Conservation (phyloP, 2,329 filamentous ascomycete species). For the Pseudocercospora macadamiae region DNA sequence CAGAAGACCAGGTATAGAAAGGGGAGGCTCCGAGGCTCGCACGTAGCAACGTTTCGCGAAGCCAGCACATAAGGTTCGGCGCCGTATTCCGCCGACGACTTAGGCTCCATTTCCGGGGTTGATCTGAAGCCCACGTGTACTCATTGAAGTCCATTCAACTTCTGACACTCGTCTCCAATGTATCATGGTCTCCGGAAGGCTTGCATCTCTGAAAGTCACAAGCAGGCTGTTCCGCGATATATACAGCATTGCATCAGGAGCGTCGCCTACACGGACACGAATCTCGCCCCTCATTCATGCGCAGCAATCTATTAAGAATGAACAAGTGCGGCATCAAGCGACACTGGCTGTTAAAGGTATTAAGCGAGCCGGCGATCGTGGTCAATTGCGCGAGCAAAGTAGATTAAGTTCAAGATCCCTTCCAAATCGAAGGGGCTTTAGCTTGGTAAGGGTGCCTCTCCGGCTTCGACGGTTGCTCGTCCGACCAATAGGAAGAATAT, state of each 20-base stretch:
- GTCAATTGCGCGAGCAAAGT: background rate
- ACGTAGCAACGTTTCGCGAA: background rate
- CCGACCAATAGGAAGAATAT: constrained; percentile 1
- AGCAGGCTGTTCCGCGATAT: too few species aligned
- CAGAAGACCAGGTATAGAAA: background rate
- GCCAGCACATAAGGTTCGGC: background rate
- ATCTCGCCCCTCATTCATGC: background rate
- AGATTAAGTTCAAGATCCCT: background rate
- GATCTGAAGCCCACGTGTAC: background rate
- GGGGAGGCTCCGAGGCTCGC: too few species aligned
- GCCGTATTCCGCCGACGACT: background rate
- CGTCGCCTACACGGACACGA: too few species aligned
- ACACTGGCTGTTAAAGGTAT: background rate
- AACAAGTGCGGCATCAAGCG: background rate
- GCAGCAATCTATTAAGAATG: background rate
- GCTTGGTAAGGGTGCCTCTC: background rate
- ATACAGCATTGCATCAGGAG: too few species aligned
- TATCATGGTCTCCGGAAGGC: too few species aligned
- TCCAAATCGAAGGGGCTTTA: background rate
- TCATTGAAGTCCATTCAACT: background rate
- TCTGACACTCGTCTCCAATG: background rate
- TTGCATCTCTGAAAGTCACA: too few species aligned
- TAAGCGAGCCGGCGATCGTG: constrained; percentile 1
- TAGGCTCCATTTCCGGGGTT: background rate
- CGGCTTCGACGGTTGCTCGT: background rate